phyloP scores from a whole-genome alignment of 108 stramenopile genomes.

The Craspedostauros australis region DNA sequence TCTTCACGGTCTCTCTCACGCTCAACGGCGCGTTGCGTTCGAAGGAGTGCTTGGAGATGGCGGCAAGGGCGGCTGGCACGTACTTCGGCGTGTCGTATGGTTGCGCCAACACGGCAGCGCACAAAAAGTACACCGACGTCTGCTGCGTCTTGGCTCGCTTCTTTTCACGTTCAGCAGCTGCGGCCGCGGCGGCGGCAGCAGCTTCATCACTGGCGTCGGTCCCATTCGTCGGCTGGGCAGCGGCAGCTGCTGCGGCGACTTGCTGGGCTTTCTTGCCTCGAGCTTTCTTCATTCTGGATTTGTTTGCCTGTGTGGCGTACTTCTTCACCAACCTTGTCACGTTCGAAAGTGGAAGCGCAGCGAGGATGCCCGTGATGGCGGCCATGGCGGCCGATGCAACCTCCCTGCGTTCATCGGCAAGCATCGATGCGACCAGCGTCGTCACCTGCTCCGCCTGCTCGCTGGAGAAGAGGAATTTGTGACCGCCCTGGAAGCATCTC shows the following conservation, averaged over 20 bases:
- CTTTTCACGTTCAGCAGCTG: constrained; percentile 40
- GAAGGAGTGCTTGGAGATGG: constrained; percentile 86
- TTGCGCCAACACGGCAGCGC: constrained; percentile 65
- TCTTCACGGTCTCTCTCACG: constrained; percentile 86
- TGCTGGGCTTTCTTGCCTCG: constrained; percentile 37
- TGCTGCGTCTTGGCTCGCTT: constrained; percentile 64
- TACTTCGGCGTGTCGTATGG: constrained; percentile 84
- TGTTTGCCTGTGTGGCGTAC: constrained; percentile 61
- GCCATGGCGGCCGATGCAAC: constrained; percentile 71
- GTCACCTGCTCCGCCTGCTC: constrained; percentile 44
- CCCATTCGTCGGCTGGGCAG: constrained; percentile 19
- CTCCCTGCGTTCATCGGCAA: constrained; percentile 85
- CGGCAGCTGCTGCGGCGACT: not conserved
- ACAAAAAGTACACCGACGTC: constrained; percentile 75
- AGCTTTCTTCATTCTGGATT: constrained; percentile 68
- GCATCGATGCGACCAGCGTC: constrained; percentile 50
- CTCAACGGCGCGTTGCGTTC: constrained; percentile 71
- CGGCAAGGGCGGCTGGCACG: constrained; percentile 73
- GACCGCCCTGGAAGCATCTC: constrained; percentile 74
- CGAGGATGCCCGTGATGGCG: constrained; percentile 81
- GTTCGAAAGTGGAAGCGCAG: constrained; percentile 39
- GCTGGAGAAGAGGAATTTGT: constrained; percentile 70
- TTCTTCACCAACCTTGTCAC: constrained; percentile 57
- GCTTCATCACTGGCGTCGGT: not conserved
- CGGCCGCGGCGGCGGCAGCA: constrained; percentile 24